Conservation (phyloP, 2,329 filamentous ascomycete genomes). For the Tolypocladium tundrense region DNA sequence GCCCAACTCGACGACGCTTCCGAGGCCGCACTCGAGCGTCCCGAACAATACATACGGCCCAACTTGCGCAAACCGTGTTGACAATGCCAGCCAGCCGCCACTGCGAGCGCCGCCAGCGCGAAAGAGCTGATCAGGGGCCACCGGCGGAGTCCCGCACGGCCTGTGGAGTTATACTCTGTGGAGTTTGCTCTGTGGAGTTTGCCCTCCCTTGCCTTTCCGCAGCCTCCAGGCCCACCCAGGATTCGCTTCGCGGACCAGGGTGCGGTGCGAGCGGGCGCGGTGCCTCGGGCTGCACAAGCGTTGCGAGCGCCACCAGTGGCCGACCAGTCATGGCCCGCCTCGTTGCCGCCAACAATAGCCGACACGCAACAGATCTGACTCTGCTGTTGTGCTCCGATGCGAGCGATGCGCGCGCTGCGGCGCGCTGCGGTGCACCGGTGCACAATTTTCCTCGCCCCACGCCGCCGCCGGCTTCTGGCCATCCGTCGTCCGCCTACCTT, state of each 20-base stretch:
- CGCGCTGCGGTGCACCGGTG: background rate
- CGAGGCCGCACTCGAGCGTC: background rate
- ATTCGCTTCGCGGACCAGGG: too few species aligned
- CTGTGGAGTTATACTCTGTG: background rate
- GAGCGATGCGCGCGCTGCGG: background rate
- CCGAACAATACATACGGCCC: background rate
- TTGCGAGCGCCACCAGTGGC: background rate
- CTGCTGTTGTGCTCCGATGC: background rate
- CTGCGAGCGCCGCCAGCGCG: background rate
- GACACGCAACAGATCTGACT: background rate
- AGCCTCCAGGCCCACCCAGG: background rate
- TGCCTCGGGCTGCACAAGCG: background rate
- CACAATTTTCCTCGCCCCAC: background rate
- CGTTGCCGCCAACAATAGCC: background rate
- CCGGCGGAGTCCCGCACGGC: background rate
- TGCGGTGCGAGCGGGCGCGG: background rate
- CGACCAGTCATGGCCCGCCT: background rate
- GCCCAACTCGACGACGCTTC: too few species aligned
- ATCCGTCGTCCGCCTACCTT: background rate
- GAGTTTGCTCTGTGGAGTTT: too few species aligned
- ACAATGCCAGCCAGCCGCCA: background rate
- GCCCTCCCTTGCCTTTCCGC: background rate
- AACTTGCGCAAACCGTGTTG: background rate
- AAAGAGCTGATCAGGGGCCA: background rate
- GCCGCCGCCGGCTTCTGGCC: background rate